phyloP scores from a whole-genome alignment of 2,329 filamentous ascomycete genomes.

The Thyridium curvatum region DNA sequence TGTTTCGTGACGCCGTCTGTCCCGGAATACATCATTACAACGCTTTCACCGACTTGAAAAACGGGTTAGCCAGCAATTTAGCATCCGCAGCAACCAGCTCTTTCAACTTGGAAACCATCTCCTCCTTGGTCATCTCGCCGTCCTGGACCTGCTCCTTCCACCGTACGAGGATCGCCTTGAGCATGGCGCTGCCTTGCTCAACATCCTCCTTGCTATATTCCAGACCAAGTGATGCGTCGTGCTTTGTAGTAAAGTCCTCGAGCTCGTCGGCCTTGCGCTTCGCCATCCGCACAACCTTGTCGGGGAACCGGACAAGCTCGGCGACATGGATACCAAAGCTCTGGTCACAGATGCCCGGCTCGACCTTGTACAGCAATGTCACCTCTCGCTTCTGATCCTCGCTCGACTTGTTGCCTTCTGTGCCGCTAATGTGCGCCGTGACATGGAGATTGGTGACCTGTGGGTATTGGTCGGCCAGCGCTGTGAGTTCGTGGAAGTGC shows the following conservation, averaged over 20 bases:
- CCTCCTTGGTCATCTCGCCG: conserved; percentile 56
- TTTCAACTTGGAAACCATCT: conserved; percentile 73
- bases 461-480: conserved; percentile 76
- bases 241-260: conserved; percentile 85
- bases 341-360: conserved; percentile 92
- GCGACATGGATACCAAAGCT: conserved; percentile 98
- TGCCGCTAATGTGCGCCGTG: conserved; percentile 77
- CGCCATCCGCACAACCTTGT: conserved; percentile 98
- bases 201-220: conserved; percentile 78
- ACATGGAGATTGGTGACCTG: conserved; percentile 93
- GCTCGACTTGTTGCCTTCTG: conserved; percentile 9
- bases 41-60: conserved; percentile 61
- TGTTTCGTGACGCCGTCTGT: too few relatives aligned
- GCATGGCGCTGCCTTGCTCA: conserved; percentile 75
- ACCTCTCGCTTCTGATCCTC: conserved; percentile 66
- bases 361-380: conserved; percentile 93
- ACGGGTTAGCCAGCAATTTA: conserved; percentile 57
- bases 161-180: conserved; percentile 75
- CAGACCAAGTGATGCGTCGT: conserved; percentile 49
- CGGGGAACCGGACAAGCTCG: conserved; percentile 90
- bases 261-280: conserved; percentile 97
- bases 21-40: conserved; percentile 25
- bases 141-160: conserved; percentile 76
- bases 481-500: conserved; percentile 96
- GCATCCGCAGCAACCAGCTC: conserved; percentile 72